Percentiles rank a stretch among this genome's conserved stretches.
These are phyloP conservation scores for Microdochium nivale DNA, from an alignment of 2,329 filamentous ascomycete species.

Conservation along the genomic window DNA sequence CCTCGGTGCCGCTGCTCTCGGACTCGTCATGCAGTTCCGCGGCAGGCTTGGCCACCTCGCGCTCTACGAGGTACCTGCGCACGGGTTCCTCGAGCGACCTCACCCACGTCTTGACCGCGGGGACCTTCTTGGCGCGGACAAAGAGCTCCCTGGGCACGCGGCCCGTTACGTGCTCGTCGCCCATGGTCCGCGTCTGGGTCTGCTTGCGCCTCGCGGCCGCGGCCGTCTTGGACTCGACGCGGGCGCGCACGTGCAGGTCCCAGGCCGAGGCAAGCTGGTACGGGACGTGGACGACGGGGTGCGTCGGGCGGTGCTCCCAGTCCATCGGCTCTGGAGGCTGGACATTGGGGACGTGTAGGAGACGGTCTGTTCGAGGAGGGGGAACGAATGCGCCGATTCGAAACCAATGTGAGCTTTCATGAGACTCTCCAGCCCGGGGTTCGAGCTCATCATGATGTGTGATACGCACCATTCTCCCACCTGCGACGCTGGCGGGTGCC, in stretches of 20 bases:
- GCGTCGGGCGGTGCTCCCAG: conserved; percentile 74
- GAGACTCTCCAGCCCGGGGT: too few relatives aligned
- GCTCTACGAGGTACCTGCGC: conserved; percentile 60
- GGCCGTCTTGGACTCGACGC: conserved; percentile 36
- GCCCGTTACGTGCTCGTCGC: conserved; percentile 36
- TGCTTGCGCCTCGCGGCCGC: conserved; percentile 31
- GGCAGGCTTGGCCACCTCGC: conserved; percentile 29
- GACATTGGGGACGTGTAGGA: conserved; percentile 78
- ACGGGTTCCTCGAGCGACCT: conserved; percentile 81
- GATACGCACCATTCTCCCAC: conserved; percentile 81
- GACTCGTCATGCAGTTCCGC: conserved; percentile 15
- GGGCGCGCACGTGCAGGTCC: conserved; percentile 33
- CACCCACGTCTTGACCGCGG: conserved; percentile 70
- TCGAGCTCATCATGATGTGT: background rate
- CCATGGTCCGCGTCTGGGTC: conserved; percentile 28
- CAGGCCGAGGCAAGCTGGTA: conserved; percentile 67
- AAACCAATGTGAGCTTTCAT: too few relatives aligned
- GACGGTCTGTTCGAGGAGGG: conserved; percentile 76
- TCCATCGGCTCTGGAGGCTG: conserved; percentile 75
- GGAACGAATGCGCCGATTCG: conserved; percentile 1
- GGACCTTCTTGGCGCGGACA: conserved; percentile 69
- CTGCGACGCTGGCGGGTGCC: conserved; percentile 77
- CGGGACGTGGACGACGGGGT: conserved; percentile 69
- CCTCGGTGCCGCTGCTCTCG: conserved; percentile 43
- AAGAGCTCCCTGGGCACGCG: conserved; percentile 73